These are phyloP conservation scores for Monilinia laxa DNA, from an alignment of 2,329 filamentous ascomycete genomes.

Conservation along the genomic window DNA sequence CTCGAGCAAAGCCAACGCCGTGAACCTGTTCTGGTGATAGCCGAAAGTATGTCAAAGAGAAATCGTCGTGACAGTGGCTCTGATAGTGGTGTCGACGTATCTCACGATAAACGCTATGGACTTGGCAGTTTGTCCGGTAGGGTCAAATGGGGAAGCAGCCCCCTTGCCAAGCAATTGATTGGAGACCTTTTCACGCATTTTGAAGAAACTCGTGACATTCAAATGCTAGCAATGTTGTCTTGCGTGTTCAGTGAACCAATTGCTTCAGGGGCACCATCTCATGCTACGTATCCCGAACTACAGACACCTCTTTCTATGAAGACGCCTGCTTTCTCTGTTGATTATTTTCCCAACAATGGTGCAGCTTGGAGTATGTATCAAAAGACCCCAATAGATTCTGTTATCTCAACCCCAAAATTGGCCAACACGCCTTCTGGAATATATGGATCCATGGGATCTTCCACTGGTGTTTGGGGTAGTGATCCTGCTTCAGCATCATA, in stretches of 20 bases:
- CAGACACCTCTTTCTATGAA: slow-evolving; percentile 65
- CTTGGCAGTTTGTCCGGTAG: slow-evolving; percentile 50
- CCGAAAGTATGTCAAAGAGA: slow-evolving; percentile 56
- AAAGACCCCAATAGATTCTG: slow-evolving; percentile 55
- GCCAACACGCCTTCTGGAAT: slow-evolving; percentile 55
- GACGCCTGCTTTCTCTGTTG: slow-evolving; percentile 64
- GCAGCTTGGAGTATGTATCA: slow-evolving; percentile 53
- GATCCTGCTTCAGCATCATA: slow-evolving; percentile 58
- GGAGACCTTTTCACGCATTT: slow-evolving; percentile 63
- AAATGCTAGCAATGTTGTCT: slow-evolving; percentile 71
- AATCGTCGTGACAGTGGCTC: slow-evolving; percentile 44
- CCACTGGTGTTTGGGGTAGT: slow-evolving; percentile 52
- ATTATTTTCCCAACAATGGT: slow-evolving; percentile 63
- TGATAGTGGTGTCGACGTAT: slow-evolving; percentile 49
- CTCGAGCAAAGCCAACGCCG: slow-evolving; percentile 54
- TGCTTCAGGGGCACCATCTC: slow-evolving; percentile 55
- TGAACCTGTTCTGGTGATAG: slow-evolving; percentile 62
- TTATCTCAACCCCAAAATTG: slow-evolving; percentile 57
- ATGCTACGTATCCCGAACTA: slow-evolving; percentile 49
- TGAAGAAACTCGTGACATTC: slow-evolving; percentile 60
- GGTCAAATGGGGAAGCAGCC: slow-evolving; percentile 68
- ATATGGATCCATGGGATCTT: slow-evolving; percentile 57
- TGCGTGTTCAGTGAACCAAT: slow-evolving; percentile 65
- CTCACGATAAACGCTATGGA: slow-evolving; percentile 42
- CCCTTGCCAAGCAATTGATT: slow-evolving; percentile 61